Percentiles rank a stretch among this genome's conserved stretches.
These are phyloP conservation scores for Pyricularia pennisetigena DNA, from an alignment of 2,329 filamentous ascomycete species.

Conservation along the genomic window DNA sequence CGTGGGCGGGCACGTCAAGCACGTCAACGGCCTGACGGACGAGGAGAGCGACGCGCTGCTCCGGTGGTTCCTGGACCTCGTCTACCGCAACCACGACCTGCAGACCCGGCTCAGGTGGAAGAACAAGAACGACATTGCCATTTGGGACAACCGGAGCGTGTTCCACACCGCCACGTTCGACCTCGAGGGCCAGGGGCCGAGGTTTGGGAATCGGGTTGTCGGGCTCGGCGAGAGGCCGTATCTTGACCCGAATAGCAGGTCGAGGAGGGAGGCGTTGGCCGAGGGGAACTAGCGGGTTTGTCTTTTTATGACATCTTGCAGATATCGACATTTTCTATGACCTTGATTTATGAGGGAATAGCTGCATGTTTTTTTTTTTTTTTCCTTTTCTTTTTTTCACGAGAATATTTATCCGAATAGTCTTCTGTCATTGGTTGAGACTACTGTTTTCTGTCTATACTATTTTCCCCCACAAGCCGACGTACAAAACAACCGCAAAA, in stretches of 20 bases:
- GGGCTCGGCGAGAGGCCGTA: slow-evolving; percentile 45
- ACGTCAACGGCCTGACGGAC: slow-evolving; percentile 38
- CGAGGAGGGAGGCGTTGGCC: slow-evolving; percentile 15
- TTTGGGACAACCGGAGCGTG: slow-evolving; percentile 49
- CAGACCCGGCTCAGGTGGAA: slow-evolving; percentile 38
- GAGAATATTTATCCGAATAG: too few relatives aligned
- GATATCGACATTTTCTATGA: not conserved
- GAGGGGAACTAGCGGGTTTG: not conserved
- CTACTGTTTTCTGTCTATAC: too few relatives aligned
- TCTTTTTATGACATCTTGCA: too few relatives aligned
- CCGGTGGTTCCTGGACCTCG: slow-evolving; percentile 38
- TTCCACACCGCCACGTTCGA: slow-evolving; percentile 46
- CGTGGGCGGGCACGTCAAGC: slow-evolving; percentile 37
- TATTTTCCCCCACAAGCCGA: too few relatives aligned
- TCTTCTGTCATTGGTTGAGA: too few relatives aligned
- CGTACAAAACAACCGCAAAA: too few relatives aligned
- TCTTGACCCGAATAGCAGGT: slow-evolving; percentile 33
- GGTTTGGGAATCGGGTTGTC: slow-evolving; percentile 38
- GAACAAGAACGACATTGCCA: slow-evolving; percentile 34
- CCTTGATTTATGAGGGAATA: too few relatives aligned
- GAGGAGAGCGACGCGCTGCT: slow-evolving; percentile 38
- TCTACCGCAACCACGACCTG: slow-evolving; percentile 45
- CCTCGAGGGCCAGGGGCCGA: slow-evolving; percentile 33
- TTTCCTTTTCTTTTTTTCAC: too few relatives aligned
- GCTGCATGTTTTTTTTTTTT: too few relatives aligned